Evolutionary conservation across 2,329 filamentous ascomycete genomes (phyloP).

Genomic region (Trichoderma polysporum): DNA sequence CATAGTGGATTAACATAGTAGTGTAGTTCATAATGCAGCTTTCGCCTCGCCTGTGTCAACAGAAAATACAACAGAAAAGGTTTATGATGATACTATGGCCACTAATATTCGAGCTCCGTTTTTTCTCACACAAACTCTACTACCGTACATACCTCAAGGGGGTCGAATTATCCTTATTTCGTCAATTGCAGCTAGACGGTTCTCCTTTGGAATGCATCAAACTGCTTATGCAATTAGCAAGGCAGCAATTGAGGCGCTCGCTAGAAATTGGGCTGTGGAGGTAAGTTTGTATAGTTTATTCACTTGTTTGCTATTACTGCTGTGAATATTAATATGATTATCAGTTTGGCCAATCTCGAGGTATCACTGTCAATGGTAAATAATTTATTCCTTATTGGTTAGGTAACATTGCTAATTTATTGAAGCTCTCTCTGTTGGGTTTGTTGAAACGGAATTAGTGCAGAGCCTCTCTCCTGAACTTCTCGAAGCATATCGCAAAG

Average conservation of each 20-base stretch:
- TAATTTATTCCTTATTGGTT: too few relatives aligned
- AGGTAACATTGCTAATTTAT: conserved; percentile 28
- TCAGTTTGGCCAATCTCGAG: conserved; percentile 1
- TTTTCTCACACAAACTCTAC: conserved; percentile 34
- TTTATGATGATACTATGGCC: conserved; percentile 2
- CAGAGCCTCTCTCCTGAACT: background rate
- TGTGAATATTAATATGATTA: background rate
- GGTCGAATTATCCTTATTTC: conserved; percentile 38
- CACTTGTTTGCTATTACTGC: conserved; percentile 22
- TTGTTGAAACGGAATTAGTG: conserved; percentile 30
- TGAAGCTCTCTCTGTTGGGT: conserved; percentile 35
- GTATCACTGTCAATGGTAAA: background rate
- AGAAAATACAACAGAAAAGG: background rate
- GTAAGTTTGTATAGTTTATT: conserved; percentile 31
- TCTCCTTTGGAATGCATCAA: conserved; percentile 28
- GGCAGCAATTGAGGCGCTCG: conserved; percentile 34
- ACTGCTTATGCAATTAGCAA: conserved; percentile 38
- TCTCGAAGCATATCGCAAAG: conserved; percentile 29
- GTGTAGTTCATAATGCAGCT: background rate
- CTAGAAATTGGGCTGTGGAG: conserved; percentile 34
- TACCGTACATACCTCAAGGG: conserved; percentile 32
- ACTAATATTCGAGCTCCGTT: conserved; percentile 25
- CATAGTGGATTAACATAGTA: background rate
- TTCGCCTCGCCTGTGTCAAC: background rate
- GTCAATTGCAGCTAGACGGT: conserved; percentile 31